phyloP scores from a whole-genome alignment of 1,284 basidiomycete genomes.

The Microbotryomycetes sp. region DNA sequence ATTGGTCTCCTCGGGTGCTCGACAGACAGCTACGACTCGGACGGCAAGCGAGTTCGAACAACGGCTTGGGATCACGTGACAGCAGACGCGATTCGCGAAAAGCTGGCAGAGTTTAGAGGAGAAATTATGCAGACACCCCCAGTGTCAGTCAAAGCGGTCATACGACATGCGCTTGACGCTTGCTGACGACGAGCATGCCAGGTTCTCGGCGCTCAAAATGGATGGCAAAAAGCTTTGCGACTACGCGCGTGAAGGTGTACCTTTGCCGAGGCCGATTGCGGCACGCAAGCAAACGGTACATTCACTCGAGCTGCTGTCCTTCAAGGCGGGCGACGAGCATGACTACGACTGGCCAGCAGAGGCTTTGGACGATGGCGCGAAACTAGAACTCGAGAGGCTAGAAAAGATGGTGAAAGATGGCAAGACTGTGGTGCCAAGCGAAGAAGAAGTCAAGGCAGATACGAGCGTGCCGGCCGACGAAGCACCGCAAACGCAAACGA shows the following conservation, averaged over 20 bases:
- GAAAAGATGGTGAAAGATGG: conserved; percentile 42
- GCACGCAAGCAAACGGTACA: conserved; percentile 75
- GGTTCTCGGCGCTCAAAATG: conserved; percentile 97
- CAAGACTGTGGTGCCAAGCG: conserved; percentile 41
- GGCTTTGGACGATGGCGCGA: conserved; percentile 60
- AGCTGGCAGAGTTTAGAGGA: conserved; percentile 72
- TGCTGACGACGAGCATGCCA: conserved; percentile 39
- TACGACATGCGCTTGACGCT: neutral
- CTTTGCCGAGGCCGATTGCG: conserved; percentile 87
- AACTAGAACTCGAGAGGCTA: conserved; percentile 59
- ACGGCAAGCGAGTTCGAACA: conserved; percentile 66
- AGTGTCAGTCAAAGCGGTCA: conserved; percentile 54
- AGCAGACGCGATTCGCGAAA: conserved; percentile 60
- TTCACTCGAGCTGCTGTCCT: conserved; percentile 56
- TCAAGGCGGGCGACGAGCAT: conserved; percentile 29
- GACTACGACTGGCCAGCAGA: conserved; percentile 56
- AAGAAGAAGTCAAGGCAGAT: conserved; percentile 32
- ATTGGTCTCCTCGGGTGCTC: conserved; percentile 88
- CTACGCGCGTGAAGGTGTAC: conserved; percentile 83
- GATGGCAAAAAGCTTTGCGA: conserved; percentile 94
- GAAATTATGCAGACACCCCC: conserved; percentile 84
- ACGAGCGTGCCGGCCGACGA: neutral
- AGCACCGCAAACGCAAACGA: neutral
- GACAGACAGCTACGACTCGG: conserved; percentile 89
- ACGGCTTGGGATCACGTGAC: conserved; percentile 81